phyloP scores from a whole-genome alignment of 2,329 filamentous ascomycete genomes.

The Ascochyta rabiei region DNA sequence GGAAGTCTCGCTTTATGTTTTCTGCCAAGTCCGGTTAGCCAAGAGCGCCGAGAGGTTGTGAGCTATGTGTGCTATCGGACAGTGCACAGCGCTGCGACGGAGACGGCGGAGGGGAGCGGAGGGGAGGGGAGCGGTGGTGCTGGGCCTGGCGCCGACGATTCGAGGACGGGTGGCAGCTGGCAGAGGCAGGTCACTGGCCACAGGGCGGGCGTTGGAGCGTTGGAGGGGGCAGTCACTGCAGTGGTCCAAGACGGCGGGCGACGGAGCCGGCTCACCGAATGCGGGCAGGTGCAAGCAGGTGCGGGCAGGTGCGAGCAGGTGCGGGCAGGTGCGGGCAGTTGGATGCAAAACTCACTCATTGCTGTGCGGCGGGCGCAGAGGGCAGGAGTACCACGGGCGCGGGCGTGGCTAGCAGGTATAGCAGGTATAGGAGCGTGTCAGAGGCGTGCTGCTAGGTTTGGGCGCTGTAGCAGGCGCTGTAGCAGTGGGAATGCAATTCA shows the following conservation, averaged over 20 bases:
- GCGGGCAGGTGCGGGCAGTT: conserved; percentile 9
- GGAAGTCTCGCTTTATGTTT: conserved; percentile 44
- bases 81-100: not conserved
- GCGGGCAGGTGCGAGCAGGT: too few species aligned
- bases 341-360: conserved; percentile 17
- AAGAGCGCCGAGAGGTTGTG: conserved; percentile 21
- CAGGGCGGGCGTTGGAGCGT: not conserved
- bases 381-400: not conserved
- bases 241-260: conserved; percentile 7
- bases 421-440: conserved; percentile 16
- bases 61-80: conserved; percentile 6
- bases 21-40: conserved; percentile 39
- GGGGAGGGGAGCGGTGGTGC: conserved; percentile 3
- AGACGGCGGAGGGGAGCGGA: not conserved
- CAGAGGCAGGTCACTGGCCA: not conserved
- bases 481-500: conserved; percentile 2
- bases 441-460: conserved; percentile 10
- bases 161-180: not conserved
- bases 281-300: conserved; percentile 7
- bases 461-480: conserved; percentile 5
- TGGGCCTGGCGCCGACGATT: conserved; percentile 5
- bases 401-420: conserved; percentile 8
- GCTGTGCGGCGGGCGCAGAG: conserved; percentile 11
- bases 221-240: too few species aligned
- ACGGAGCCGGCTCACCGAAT: conserved; percentile 9